phyloP scores from a whole-genome alignment of 441 rosid species.

The Biscutella laevigata region DNA sequence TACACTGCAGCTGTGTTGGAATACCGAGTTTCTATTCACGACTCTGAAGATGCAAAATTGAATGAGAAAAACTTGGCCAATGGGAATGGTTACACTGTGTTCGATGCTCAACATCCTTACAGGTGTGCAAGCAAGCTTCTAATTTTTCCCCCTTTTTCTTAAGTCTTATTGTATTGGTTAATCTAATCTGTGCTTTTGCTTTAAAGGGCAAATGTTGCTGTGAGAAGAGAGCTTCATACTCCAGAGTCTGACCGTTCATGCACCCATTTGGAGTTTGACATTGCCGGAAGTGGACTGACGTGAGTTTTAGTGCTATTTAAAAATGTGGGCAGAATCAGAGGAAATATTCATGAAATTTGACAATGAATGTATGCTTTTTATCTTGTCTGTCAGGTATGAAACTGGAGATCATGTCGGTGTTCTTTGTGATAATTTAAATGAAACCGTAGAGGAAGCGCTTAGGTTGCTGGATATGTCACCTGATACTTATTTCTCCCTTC shows the following conservation, averaged over 20 bases:
- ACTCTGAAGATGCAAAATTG: slow-evolving; percentile 40
- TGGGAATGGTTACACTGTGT: slow-evolving; percentile 68
- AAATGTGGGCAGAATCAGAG: background rate
- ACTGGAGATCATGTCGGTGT: slow-evolving; percentile 99
- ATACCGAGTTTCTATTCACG: slow-evolving; percentile 69
- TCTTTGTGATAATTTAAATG: slow-evolving; percentile 61
- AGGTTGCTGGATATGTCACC: slow-evolving; percentile 66
- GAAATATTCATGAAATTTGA: background rate
- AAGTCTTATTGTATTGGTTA: background rate
- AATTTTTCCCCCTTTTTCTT: background rate
- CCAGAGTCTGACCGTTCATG: slow-evolving; percentile 93
- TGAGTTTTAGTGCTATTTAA: slow-evolving; percentile 34
- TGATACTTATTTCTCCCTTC: slow-evolving; percentile 80
- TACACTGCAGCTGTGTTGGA: slow-evolving; percentile 90
- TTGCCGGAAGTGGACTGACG: slow-evolving; percentile 71
- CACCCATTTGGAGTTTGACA: slow-evolving; percentile 95
- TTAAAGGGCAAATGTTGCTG: slow-evolving; percentile 70
- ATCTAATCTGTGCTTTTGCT: slow-evolving; percentile 20
- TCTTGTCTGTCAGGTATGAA: slow-evolving; percentile 61
- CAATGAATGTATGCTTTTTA: background rate
- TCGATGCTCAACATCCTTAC: slow-evolving; percentile 96
- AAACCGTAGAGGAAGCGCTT: slow-evolving; percentile 83
- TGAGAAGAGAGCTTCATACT: slow-evolving; percentile 82
- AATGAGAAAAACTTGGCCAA: slow-evolving; percentile 48
- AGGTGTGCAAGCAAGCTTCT: slow-evolving; percentile 33